Evolutionary conservation across 371 early-diverging fungal species (phyloP).

Genomic region (Coemansia sp.): DNA sequence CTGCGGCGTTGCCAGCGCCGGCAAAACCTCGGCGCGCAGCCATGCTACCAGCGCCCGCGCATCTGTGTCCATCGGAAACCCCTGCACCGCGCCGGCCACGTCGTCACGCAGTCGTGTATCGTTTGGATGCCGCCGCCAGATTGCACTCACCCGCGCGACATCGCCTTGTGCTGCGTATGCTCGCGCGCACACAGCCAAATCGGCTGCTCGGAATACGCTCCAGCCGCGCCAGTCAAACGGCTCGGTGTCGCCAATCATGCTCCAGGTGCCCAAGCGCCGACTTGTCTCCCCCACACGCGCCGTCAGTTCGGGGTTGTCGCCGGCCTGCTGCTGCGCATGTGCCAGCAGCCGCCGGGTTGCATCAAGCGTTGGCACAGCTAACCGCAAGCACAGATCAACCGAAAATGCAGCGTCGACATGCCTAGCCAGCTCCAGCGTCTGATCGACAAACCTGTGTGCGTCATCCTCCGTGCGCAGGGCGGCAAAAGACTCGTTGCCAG

Average conservation of each 20-base stretch:
- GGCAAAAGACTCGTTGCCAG: no score
- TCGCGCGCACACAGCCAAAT: slow-evolving; percentile 42
- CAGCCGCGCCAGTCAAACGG: slow-evolving; percentile 43
- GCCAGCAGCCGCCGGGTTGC: slow-evolving; percentile 18
- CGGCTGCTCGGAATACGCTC: slow-evolving; percentile 48
- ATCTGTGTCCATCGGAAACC: slow-evolving; percentile 39
- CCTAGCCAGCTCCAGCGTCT: slow-evolving; percentile 28
- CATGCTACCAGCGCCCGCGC: slow-evolving; percentile 43
- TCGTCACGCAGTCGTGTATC: slow-evolving; percentile 34
- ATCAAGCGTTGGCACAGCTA: slow-evolving; percentile 7
- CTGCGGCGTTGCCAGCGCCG: slow-evolving; percentile 17
- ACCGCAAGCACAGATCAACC: slow-evolving; percentile 18
- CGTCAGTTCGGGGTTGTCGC: neutral
- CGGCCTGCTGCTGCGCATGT: slow-evolving; percentile 21
- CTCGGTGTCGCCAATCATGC: slow-evolving; percentile 14
- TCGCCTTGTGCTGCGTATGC: slow-evolving; percentile 47
- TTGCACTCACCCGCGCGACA: slow-evolving; percentile 28
- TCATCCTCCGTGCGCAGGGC: no score
- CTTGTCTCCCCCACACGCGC: slow-evolving; percentile 31
- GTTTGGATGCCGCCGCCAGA: slow-evolving; percentile 55
- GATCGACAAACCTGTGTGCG: slow-evolving; percentile 4
- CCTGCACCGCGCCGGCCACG: slow-evolving; percentile 43
- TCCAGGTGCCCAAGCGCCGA: slow-evolving; percentile 54
- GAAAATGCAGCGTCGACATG: slow-evolving; percentile 14
- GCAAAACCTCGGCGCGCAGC: slow-evolving; percentile 54